Conservation (phyloP, 1,284 basidiomycete genomes). For the Fistulina hepatica region DNA sequence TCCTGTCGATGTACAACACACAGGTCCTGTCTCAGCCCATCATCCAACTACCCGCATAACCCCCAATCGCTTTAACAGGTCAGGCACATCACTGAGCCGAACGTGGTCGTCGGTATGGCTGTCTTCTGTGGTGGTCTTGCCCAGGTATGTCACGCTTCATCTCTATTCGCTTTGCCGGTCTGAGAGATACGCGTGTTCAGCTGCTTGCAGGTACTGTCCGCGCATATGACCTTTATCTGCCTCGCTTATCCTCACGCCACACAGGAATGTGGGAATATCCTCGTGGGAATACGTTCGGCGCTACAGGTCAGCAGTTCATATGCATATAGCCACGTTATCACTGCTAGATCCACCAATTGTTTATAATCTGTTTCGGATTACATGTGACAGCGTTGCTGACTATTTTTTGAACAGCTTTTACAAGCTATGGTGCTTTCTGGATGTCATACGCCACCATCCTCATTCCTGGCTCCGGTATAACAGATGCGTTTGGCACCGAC, state of each 20-base stretch:
- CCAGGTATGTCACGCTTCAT: too few relatives aligned
- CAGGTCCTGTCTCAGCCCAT: too few relatives aligned
- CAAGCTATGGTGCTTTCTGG: conserved; percentile 80
- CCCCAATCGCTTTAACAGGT: too few relatives aligned
- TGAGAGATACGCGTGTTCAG: too few relatives aligned
- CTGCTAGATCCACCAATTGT: background rate
- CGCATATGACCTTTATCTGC: too few relatives aligned
- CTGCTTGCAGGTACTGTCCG: conserved; percentile 12
- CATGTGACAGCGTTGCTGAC: background rate
- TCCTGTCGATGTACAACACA: conserved; percentile 59
- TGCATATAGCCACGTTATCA: background rate
- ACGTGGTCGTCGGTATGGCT: conserved; percentile 80
- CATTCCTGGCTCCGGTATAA: conserved; percentile 54
- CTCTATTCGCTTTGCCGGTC: too few relatives aligned
- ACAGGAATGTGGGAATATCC: conserved; percentile 80
- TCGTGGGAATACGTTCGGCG: conserved; percentile 53
- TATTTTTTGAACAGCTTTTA: conserved; percentile 51
- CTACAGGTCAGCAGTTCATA: conserved; percentile 38
- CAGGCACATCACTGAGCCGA: conserved; percentile 43
- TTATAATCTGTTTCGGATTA: background rate
- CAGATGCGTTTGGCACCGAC: conserved; percentile 32
- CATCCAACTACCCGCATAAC: too few relatives aligned
- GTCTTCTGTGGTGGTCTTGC: conserved; percentile 74
- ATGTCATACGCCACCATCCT: conserved; percentile 62
- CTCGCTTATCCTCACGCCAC: too few relatives aligned